Base-by-base conservation (phyloP, 1,284 basidiomycete species). In the Cutaneotrichosporon dermatis region DNA sequence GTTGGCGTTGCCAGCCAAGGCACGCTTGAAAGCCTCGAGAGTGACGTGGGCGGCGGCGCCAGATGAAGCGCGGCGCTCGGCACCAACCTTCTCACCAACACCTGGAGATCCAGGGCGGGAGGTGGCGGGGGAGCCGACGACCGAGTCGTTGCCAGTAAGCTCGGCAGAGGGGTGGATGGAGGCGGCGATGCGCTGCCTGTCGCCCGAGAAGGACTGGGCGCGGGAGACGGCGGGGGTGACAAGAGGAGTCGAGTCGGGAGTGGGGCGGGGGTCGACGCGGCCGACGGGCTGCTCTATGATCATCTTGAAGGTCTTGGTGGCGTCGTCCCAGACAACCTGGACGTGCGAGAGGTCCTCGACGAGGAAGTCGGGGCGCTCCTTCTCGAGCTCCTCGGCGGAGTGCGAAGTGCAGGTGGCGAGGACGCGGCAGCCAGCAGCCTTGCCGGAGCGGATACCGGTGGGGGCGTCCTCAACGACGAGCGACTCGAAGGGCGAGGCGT, bases 391-490 rank as follows among this genome's bases (percentile, higher is more conserved):
- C 54, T 73, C 77, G 55, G 72, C 66, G 33, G 75, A 71, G 67
- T 81, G 79, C 1, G 75, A 76, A 2, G 80, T 81, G 66, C 76
- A 79, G 45, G 79, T 77, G 25, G 79, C 79, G 36, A 79, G 67
- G 33, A 81, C 79, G 39, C 72, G 73, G 54, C 71, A 69, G 59
- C 80, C 80, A 0, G 79, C 76, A 4, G 78, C 80, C 63, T 79
- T 75, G 12, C 79, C 80, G 7, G 78, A 65, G 49, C 72, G 70
- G 65, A 81, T 77, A 58, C 80, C 80, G 6, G 79, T 79, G 1
- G 80, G 4, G 1, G 80, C 80, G 62, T 81, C 80, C 64, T 80
- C 79, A 13, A 80, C 68, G 44, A 80, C 79, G 54, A 81, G 62
- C 46, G 73, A 78, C 53, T 77, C 73, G 60, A 75, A 74, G 10